These are phyloP conservation scores for Penicillium paneum DNA, from an alignment of 2,329 filamentous ascomycete species.

Conservation along the genomic window DNA sequence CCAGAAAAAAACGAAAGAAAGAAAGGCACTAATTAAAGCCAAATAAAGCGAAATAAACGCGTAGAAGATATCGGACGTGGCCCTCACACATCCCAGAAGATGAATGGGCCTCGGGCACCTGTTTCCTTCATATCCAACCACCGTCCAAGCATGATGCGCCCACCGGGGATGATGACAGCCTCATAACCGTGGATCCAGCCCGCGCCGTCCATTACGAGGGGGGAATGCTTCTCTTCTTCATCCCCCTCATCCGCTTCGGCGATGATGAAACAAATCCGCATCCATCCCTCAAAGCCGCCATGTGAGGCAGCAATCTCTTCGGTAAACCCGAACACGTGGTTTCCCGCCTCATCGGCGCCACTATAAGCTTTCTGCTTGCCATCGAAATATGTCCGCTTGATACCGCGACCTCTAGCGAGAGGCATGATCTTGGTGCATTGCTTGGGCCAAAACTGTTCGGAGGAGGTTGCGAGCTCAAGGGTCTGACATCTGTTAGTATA, in stretches of 20 bases:
- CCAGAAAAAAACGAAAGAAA: neutral
- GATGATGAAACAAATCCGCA: constrained; percentile 37
- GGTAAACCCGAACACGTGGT: constrained; percentile 34
- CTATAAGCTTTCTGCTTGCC: constrained; percentile 23
- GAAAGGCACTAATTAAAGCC: neutral
- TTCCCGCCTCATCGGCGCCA: constrained; percentile 1
- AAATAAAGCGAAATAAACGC: neutral
- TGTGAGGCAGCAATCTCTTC: constrained; percentile 29
- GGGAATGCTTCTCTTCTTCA: neutral
- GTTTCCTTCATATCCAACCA: constrained; percentile 41
- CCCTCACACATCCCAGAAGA: constrained; percentile 31
- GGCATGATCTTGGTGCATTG: constrained; percentile 26
- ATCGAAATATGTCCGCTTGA: constrained; percentile 23
- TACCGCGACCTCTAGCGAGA: neutral
- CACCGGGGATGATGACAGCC: constrained; percentile 47
- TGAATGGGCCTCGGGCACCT: constrained; percentile 26
- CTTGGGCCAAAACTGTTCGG: constrained; percentile 28
- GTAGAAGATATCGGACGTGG: no score
- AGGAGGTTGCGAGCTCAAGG: constrained; percentile 20
- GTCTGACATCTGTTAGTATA: constrained; percentile 12
- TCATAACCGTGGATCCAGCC: constrained; percentile 47
- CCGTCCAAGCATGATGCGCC: constrained; percentile 48
- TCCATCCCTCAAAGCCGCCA: constrained; percentile 36
- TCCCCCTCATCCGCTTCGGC: constrained; percentile 19
- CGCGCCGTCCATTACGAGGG: constrained; percentile 18